These are phyloP conservation scores for Tetraselmis striata DNA, from an alignment of 139 green algal genomes.

Conservation along the genomic window DNA sequence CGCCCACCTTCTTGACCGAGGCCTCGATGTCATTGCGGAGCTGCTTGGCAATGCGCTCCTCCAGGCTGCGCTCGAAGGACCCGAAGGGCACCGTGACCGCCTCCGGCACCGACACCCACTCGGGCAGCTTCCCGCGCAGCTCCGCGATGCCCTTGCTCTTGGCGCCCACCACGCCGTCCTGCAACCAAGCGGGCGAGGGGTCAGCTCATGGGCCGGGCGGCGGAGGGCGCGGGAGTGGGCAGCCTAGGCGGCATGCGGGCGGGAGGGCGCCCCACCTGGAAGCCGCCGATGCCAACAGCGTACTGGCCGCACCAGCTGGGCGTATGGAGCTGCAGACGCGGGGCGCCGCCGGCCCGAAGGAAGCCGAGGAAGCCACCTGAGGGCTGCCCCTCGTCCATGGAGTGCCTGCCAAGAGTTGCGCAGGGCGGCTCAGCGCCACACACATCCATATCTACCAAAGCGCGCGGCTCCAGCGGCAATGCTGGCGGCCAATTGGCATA, in stretches of 20 bases:
- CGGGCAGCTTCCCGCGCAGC: slow-evolving; percentile 79
- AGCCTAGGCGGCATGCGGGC: too few relatives aligned
- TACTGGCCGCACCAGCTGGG: slow-evolving; percentile 61
- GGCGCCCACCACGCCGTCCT: slow-evolving; percentile 83
- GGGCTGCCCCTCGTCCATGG: not conserved
- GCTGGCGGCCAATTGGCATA: too few relatives aligned
- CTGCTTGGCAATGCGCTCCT: slow-evolving; percentile 49
- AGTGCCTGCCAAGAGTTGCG: not conserved
- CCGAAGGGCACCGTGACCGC: slow-evolving; percentile 91
- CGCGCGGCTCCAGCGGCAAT: too few relatives aligned
- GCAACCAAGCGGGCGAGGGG: too few relatives aligned
- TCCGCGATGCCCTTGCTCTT: slow-evolving; percentile 92
- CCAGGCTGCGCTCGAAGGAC: slow-evolving; percentile 82
- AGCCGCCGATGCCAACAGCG: slow-evolving; percentile 80
- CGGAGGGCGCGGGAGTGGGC: too few relatives aligned
- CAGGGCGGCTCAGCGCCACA: too few relatives aligned
- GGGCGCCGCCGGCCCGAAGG: not conserved
- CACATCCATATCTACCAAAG: too few relatives aligned
- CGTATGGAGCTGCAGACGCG: not conserved
- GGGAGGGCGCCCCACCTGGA: slow-evolving; percentile 18
- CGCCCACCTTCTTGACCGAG: slow-evolving; percentile 37
- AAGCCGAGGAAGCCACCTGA: not conserved
- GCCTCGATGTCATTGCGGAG: slow-evolving; percentile 43
- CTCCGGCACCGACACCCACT: slow-evolving; percentile 76
- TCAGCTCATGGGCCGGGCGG: too few relatives aligned